phyloP scores from a whole-genome alignment of 352 stramenopile species.

The Pythium utonaiense region DNA sequence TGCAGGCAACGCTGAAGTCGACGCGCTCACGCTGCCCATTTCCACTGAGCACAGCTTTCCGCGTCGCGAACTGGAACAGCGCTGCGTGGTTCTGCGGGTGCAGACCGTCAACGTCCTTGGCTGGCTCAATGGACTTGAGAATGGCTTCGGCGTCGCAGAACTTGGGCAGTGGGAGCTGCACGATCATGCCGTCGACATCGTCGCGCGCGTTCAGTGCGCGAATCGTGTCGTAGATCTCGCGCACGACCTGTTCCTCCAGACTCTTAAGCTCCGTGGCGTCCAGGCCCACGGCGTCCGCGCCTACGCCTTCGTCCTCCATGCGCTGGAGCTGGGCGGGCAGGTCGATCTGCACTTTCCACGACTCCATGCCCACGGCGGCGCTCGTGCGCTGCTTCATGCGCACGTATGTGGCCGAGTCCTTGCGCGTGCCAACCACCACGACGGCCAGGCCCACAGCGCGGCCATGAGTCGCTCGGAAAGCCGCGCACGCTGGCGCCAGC shows the following conservation, averaged over 20 bases:
- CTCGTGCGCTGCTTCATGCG: slow-evolving; percentile 99
- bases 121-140: slow-evolving; percentile 85
- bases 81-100: slow-evolving; percentile 96
- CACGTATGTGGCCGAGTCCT: slow-evolving; percentile 97
- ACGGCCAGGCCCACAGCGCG: slow-evolving; percentile 95
- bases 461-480: slow-evolving; percentile 41
- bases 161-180: slow-evolving; percentile 89
- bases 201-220: slow-evolving; percentile 56
- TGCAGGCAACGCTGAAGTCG: slow-evolving; percentile 94
- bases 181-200: slow-evolving; percentile 83
- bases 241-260: slow-evolving; percentile 25
- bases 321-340: slow-evolving; percentile 26
- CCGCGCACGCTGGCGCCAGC: slow-evolving; percentile 63
- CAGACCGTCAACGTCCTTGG: slow-evolving; percentile 98
- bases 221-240: slow-evolving; percentile 53
- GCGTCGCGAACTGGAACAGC: slow-evolving; percentile 77
- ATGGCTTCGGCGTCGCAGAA: slow-evolving; percentile 94
- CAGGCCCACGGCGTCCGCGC: not conserved
- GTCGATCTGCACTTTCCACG: slow-evolving; percentile 73
- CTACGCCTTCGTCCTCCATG: slow-evolving; percentile 14
- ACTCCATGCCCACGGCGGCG: slow-evolving; percentile 90
- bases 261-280: slow-evolving; percentile 10
- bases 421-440: slow-evolving; percentile 93
- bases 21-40: slow-evolving; percentile 48
- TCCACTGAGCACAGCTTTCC: slow-evolving; percentile 6